Base-by-base conservation (phyloP, 2,329 filamentous ascomycete genomes). In the Colletotrichum eremochloae region DNA sequence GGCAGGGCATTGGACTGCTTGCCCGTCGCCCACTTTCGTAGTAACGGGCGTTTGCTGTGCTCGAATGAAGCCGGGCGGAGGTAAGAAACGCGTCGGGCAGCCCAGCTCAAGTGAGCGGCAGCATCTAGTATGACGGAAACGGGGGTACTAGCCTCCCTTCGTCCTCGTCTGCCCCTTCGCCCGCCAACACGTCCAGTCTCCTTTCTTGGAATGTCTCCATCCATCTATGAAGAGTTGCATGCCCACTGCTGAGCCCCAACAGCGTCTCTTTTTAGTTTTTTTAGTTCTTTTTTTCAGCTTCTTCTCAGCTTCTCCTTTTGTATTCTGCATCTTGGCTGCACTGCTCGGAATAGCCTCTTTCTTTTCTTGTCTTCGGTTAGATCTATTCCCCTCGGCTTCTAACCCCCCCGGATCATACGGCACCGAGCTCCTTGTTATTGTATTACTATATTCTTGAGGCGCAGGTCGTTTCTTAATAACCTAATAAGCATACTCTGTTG, bases 381-480 rank as follows among this genome's bases (percentile, higher is more conserved):
- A 55, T 42, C 58, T 60, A 5, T 68, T 61, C 57, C 52, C 60
- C 46, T 64, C 62, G 58, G 36, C 67, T 46, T 53, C 48, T 60
- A 38, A 55, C 48, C 52, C 20, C 20, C 55, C 40, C 58, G 66
- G 52, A 60, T 42, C 46, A 70, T 62, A 38, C 61, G 33, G 33
- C 55, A 60, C 61, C 55, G 40, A 61, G 38, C 29, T 42, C 36
- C 36, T 69, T 63, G 33, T 61, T 67, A 38, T 57, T 29, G 42
- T 60, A 33, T 57, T 36, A 58, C 50, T 60, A 48, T 24, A 50
- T 46, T 36, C n/a, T 55, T 60, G 71, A 63, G 63, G 62, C 53
- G 71, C 71, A 52, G 71, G 71, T 29, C 71, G 63, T 73, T 68
- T 73, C 67, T 24, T 71, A 73, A 70, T 72, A 65, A 55, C 61